These are phyloP conservation scores for Protomyces lactucae-debilis DNA, from an alignment of 1,139 yeast genomes.

Conservation along the genomic window DNA sequence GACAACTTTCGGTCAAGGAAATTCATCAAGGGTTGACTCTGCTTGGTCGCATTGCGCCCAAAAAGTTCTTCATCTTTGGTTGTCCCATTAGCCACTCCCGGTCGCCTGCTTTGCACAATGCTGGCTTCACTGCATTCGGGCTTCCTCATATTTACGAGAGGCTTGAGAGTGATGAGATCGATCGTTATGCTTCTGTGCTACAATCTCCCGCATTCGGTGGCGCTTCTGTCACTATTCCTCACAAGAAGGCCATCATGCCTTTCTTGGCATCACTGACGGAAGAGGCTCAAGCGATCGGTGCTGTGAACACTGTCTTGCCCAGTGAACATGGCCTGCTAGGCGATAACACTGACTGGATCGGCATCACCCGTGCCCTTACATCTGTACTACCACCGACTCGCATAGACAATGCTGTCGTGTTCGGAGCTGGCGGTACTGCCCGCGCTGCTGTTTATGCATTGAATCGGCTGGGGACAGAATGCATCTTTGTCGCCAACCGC, in stretches of 20 bases:
- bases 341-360: constrained; percentile 95
- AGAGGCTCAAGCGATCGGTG: constrained; percentile 77
- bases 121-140: constrained; percentile 66
- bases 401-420: constrained; percentile 52
- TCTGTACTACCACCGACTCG: constrained; percentile 39
- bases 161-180: constrained; percentile 64
- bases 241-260: constrained; percentile 33
- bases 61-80: constrained; percentile 74
- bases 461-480: constrained; percentile 67
- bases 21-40: constrained; percentile 56
- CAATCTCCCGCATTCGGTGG: constrained; percentile 32
- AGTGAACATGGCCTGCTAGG: constrained; percentile 51
- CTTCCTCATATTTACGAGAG: constrained; percentile 69
- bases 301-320: constrained; percentile 81
- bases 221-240: constrained; percentile 35
- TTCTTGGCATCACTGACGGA: constrained; percentile 46
- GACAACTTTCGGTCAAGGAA: constrained; percentile 55
- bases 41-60: constrained; percentile 53
- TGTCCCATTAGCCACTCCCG: constrained; percentile 78
- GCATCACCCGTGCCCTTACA: constrained; percentile 56
- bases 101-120: constrained; percentile 79
- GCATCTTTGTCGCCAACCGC: constrained; percentile 77
- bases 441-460: constrained; percentile 92
- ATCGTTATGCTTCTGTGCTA: constrained; percentile 35
- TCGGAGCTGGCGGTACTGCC: constrained; percentile 98